Conservation (phyloP, 768 basidiomycete species). For the Tulasnella sp. region DNA sequence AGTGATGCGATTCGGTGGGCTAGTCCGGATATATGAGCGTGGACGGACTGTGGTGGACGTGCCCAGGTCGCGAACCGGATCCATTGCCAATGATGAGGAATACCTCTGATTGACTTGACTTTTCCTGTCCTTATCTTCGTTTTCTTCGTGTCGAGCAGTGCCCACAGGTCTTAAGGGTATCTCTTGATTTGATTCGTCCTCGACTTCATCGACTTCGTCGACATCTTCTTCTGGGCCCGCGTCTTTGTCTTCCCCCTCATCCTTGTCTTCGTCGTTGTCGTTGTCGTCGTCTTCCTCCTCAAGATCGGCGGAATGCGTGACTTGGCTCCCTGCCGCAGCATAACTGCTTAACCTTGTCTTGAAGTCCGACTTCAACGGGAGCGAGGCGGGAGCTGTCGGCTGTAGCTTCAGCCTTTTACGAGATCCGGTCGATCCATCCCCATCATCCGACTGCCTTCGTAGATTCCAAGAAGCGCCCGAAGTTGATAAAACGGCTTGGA, state of each 20-base stretch:
- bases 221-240: background rate
- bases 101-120: too few species aligned
- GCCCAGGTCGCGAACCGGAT: too few species aligned
- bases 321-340: conserved; percentile 40
- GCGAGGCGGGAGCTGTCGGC: conserved; percentile 8
- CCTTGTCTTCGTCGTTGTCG: too few species aligned
- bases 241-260: too few species aligned
- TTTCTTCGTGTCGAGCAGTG: too few species aligned
- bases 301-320: background rate
- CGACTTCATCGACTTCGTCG: background rate
- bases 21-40: too few species aligned
- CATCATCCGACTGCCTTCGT: conserved; percentile 14
- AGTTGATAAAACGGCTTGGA: conserved; percentile 43
- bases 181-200: too few species aligned
- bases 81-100: too few species aligned
- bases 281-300: background rate
- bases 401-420: background rate
- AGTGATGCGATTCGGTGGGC: too few species aligned
- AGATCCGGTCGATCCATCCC: conserved; percentile 18
- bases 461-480: conserved; percentile 42
- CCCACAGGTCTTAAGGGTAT: too few species aligned
- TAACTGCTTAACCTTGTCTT: conserved; percentile 43
- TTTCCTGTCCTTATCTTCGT: too few species aligned
- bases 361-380: conserved; percentile 29
- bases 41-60: too few species aligned